Evolutionary conservation across 2,329 filamentous ascomycete species (phyloP).

Genomic region (Dothideomycetes sp.): DNA sequence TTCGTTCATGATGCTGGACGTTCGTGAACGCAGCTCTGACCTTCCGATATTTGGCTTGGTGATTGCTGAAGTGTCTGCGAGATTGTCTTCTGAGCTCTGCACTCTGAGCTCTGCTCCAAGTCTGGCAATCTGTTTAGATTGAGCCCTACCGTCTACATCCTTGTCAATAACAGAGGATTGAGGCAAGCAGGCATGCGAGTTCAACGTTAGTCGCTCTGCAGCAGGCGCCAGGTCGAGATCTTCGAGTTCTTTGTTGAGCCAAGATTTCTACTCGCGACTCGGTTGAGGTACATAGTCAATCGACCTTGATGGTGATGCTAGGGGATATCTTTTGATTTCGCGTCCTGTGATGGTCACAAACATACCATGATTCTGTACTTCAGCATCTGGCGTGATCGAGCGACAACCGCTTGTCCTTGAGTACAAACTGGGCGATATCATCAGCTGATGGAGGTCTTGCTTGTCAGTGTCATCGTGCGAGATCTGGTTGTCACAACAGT

Average conservation of each 20-base stretch:
- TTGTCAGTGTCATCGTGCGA: too few relatives aligned
- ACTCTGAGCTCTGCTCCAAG: too few relatives aligned
- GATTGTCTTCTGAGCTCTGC: constrained; percentile 13
- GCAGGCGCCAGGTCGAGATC: constrained; percentile 25
- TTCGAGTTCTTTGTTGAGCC: constrained; percentile 37
- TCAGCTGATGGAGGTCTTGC: constrained; percentile 12
- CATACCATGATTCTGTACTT: constrained; percentile 22
- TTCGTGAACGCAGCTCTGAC: constrained; percentile 13
- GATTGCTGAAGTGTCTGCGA: constrained; percentile 4
- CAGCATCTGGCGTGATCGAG: constrained; percentile 25
- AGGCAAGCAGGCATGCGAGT: too few relatives aligned
- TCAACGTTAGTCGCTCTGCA: too few relatives aligned
- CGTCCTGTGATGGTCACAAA: constrained; percentile 36
- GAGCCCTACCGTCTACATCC: too few relatives aligned
- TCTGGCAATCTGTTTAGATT: too few relatives aligned
- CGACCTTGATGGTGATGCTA: constrained; percentile 18
- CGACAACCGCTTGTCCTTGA: constrained; percentile 34
- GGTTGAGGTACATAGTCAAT: constrained; percentile 20
- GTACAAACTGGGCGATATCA: constrained; percentile 40
- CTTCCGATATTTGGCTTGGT: constrained; percentile 18
- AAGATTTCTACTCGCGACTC: constrained; percentile 39
- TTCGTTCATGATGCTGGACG: constrained; percentile 35
- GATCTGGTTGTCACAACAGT: constrained; percentile 1
- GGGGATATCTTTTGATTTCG: constrained; percentile 35
- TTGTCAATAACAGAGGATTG: too few relatives aligned